phyloP scores from a whole-genome alignment of 106 monocot species.

The Cymbidium sinense region DNA sequence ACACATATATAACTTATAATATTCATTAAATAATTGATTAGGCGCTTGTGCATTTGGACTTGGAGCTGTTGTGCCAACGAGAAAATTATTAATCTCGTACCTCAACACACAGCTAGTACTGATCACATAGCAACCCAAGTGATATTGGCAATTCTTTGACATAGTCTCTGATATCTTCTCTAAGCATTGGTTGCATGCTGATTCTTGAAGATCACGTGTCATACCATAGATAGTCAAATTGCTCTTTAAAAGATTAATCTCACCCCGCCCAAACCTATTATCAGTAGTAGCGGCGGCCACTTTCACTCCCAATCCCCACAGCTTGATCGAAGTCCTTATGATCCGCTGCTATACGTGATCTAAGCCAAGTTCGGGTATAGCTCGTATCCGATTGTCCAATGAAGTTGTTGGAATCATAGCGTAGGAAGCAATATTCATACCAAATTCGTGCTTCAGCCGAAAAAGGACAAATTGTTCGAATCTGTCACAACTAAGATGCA shows the following conservation, averaged over 20 bases:
- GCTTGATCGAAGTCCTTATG: neutral
- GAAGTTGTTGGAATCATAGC: neutral
- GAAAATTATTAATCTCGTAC: neutral
- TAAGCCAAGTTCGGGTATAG: neutral
- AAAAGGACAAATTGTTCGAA: neutral
- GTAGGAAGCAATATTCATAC: neutral
- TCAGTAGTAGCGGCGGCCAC: neutral
- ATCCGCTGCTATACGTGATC: neutral
- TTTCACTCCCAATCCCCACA: neutral
- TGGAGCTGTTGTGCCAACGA: neutral
- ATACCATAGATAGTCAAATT: neutral
- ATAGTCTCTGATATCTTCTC: neutral
- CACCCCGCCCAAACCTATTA: neutral
- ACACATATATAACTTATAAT: too few species aligned
- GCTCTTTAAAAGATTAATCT: neutral
- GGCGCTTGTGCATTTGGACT: too few species aligned
- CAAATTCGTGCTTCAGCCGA: neutral
- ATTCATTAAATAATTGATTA: too few species aligned
- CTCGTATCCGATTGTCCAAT: neutral
- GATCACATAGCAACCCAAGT: neutral
- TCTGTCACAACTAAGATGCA: neutral
- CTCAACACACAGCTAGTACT: neutral
- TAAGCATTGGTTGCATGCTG: neutral
- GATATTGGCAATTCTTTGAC: neutral
- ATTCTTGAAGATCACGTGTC: neutral